Evolutionary conservation across 805 yeast genomes (phyloP), one percentile per base, ranked within the genome.

Genomic region (Citeromyces matritensis): DNA sequence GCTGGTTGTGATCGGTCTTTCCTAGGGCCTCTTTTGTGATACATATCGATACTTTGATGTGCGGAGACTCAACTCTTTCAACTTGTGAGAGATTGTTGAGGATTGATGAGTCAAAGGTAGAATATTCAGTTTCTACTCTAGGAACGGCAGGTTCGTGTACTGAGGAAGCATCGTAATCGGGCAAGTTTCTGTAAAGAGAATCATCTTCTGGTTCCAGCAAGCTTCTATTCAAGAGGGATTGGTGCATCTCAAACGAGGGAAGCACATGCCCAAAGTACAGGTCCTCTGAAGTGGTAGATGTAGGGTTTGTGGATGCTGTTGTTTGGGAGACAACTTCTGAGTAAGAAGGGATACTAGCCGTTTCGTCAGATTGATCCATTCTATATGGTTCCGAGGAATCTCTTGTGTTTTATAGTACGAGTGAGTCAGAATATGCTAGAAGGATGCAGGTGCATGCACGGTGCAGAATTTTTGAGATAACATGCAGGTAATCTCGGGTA

Each of bases 191-290:
- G 21, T 17, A 17, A 17, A 17, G 21, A 7, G 21, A 5, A 2
- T 23, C 24, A 7, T 30, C 34, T 17, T 30, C 38, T 8, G 34
- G 35, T 17, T 43, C 45, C 26, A 29, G 37, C 3, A 43, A 35
- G 2, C 40, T 41, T 35, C 47, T 33, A 27, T 47, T 47, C 27
- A 47, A 33, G 34, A 47, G 30, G 29, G 39, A 62, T 39, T 69
- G 72, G 42, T 70, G 73, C 75, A 76, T 69, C 38, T 74, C 79
- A 42, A 74, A 76, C 1, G 81, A 73, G 0, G 83, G 84, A 24
- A 75, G 46, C 3, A 75, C 65, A 40, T 75, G 82, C 31, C 69
- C 56, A 9, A 51, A 11, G 29, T 12, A 17, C 7, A 17, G 6
- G 7, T 17, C 21, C 7, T 17, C 21, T 17, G 21, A 17, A 17